Percentiles rank a stretch among this genome's conserved stretches.
Evolutionary conservation across 768 basidiomycete genomes (phyloP).

Genomic region (Suillus americanus): DNA sequence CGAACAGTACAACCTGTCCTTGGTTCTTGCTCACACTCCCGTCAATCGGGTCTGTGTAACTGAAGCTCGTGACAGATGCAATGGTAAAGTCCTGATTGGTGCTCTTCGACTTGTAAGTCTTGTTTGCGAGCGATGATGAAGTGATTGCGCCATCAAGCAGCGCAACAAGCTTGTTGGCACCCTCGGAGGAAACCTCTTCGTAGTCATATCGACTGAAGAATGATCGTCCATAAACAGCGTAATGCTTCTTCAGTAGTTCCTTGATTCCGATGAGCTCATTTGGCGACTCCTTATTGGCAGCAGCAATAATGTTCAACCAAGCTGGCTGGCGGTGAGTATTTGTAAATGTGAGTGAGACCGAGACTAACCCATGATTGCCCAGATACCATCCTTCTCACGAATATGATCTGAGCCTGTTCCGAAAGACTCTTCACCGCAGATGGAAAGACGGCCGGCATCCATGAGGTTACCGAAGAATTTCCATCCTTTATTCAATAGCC

Average conservation of each 20-base stretch:
- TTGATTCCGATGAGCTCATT: constrained; percentile 86
- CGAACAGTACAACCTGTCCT: constrained; percentile 90
- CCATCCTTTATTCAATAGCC: constrained; percentile 63
- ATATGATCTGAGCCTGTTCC: constrained; percentile 99
- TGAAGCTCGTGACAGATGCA: constrained; percentile 78
- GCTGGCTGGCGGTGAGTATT: constrained; percentile 45
- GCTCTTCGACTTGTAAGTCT: constrained; percentile 63
- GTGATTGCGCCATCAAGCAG: constrained; percentile 73
- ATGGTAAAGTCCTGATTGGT: constrained; percentile 76
- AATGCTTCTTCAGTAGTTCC: constrained; percentile 85
- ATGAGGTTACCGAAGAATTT: constrained; percentile 99
- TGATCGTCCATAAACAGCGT: constrained; percentile 89
- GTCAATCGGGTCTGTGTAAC: constrained; percentile 99
- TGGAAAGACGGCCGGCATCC: constrained; percentile 97
- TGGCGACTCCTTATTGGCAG: constrained; percentile 75
- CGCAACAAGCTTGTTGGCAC: constrained; percentile 82
- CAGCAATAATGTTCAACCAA: constrained; percentile 96
- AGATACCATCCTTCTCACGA: constrained; percentile 98
- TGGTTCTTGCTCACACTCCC: constrained; percentile 91
- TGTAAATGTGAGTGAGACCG: constrained; percentile 5
- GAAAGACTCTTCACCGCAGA: constrained; percentile 99
- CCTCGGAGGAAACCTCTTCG: constrained; percentile 92
- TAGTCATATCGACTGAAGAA: constrained; percentile 99
- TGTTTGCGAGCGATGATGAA: constrained; percentile 65
- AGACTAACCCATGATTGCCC: constrained; percentile 88